Evolutionary conservation across 768 basidiomycete genomes (phyloP).

Genomic region (Boletus sp.): DNA sequence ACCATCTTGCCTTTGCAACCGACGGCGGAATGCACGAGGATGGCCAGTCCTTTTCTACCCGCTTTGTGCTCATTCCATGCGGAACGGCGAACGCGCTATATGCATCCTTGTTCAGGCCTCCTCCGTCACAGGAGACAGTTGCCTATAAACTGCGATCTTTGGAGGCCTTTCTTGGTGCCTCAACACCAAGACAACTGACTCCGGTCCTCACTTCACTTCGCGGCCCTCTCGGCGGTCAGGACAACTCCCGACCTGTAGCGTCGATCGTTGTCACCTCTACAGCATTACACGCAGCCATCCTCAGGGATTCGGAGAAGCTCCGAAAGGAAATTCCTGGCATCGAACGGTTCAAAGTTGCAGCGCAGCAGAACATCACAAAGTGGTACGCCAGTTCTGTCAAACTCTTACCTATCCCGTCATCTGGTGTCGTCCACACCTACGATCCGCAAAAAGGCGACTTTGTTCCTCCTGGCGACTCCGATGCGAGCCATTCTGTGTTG

Average conservation of each 20-base stretch:
- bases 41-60: conserved; percentile 25
- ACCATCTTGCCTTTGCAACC: conserved; percentile 39
- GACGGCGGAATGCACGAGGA: conserved; percentile 19
- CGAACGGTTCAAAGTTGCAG: conserved; percentile 87
- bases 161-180: conserved; percentile 44
- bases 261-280: conserved; percentile 89
- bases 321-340: conserved; percentile 67
- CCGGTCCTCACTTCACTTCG: conserved; percentile 51
- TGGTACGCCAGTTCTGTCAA: conserved; percentile 65
- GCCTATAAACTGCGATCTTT: conserved; percentile 55
- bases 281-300: conserved; percentile 78
- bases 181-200: conserved; percentile 42
- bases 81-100: conserved; percentile 96
- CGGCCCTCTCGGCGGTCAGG: conserved; percentile 24
- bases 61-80: conserved; percentile 59
- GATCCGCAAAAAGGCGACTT: conserved; percentile 51
- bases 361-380: conserved; percentile 63
- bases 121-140: conserved; percentile 20
- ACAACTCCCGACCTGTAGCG: conserved; percentile 29
- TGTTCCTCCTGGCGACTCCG: conserved; percentile 37
- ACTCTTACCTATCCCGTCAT: conserved; percentile 46
- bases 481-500: conserved; percentile 35
- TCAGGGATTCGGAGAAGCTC: conserved; percentile 76
- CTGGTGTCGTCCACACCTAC: conserved; percentile 54
- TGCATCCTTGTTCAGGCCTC: conserved; percentile 66